These are phyloP conservation scores for Bromus sterilis DNA, from an alignment of 176 grass and related monocot species.

Conservation along the genomic window DNA sequence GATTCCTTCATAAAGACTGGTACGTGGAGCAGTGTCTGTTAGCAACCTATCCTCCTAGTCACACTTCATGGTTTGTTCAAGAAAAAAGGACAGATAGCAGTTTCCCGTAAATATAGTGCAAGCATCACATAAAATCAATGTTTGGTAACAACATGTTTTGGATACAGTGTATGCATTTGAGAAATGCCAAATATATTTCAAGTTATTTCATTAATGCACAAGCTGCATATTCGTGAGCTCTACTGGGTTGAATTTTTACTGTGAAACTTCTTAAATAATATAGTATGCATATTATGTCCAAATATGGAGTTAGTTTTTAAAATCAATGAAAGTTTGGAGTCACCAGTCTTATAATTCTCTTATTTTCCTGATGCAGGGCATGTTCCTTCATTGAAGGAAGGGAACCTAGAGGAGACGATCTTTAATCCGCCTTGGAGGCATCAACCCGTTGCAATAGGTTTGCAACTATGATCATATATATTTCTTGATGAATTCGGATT, in stretches of 20 bases:
- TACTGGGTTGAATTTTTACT: neutral
- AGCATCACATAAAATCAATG: neutral
- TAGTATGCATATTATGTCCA: neutral
- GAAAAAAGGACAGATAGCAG: neutral
- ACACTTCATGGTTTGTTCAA: neutral
- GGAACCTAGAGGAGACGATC: constrained; percentile 84
- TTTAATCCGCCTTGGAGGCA: constrained; percentile 89
- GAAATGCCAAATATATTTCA: neutral
- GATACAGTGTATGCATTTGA: constrained; percentile 4
- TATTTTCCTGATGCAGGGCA: constrained; percentile 43
- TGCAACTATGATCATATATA: neutral
- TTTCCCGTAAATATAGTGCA: neutral
- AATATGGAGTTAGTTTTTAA: neutral
- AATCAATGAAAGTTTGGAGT: neutral
- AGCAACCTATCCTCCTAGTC: neutral
- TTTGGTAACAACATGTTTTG: neutral
- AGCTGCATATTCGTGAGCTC: neutral
- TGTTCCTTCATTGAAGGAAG: constrained; percentile 87
- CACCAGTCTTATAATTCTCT: constrained; percentile 16
- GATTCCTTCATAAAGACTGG: constrained; percentile 98
- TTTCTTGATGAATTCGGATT: neutral
- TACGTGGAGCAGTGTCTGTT: constrained; percentile 24
- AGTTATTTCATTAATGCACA: neutral
- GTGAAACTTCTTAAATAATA: neutral
- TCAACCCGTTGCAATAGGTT: constrained; percentile 79